A percentile compares a stretch with the other conserved stretches of the same genome.
These are phyloP conservation scores for Beauveria sp. DNA, from an alignment of 2,329 filamentous ascomycete species.

Conservation along the genomic window DNA sequence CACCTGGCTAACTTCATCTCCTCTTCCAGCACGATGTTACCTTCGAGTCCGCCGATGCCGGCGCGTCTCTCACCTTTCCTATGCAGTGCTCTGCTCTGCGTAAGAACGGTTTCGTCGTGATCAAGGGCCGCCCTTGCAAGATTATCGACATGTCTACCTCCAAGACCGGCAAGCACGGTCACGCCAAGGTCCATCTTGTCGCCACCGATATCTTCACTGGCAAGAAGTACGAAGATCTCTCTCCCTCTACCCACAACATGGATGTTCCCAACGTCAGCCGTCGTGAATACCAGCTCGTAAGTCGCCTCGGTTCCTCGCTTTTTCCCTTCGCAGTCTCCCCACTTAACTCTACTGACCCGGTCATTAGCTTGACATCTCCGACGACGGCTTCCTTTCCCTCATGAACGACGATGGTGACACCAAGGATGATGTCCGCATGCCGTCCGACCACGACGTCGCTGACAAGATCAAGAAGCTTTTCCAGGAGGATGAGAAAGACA, in stretches of 20 bases:
- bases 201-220: conserved; percentile 98
- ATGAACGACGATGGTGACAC: conserved; percentile 78
- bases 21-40: conserved; percentile 52
- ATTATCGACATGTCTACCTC: conserved; percentile 99
- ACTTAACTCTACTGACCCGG: background rate
- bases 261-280: conserved; percentile 92
- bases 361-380: conserved; percentile 75
- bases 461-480: conserved; percentile 80
- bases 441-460: conserved; percentile 73
- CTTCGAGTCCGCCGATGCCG: conserved; percentile 94
- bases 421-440: conserved; percentile 94
- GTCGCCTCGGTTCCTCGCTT: conserved; percentile 23
- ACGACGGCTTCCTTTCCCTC: conserved; percentile 91
- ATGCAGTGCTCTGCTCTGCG: conserved; percentile 99
- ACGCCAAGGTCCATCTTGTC: conserved; percentile 99
- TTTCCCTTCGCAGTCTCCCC: background rate
- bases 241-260: conserved; percentile 96
- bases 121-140: conserved; percentile 99
- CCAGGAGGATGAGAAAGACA: conserved; percentile 79
- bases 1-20: conserved; percentile 13
- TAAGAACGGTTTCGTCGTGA: conserved; percentile 98
- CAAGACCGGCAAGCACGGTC: conserved; percentile 99
- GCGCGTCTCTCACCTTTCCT: conserved; percentile 87
- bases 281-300: conserved; percentile 89
- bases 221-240: conserved; percentile 99